Conservation (phyloP, 2,329 filamentous ascomycete species). For the Fusarium sp. region DNA sequence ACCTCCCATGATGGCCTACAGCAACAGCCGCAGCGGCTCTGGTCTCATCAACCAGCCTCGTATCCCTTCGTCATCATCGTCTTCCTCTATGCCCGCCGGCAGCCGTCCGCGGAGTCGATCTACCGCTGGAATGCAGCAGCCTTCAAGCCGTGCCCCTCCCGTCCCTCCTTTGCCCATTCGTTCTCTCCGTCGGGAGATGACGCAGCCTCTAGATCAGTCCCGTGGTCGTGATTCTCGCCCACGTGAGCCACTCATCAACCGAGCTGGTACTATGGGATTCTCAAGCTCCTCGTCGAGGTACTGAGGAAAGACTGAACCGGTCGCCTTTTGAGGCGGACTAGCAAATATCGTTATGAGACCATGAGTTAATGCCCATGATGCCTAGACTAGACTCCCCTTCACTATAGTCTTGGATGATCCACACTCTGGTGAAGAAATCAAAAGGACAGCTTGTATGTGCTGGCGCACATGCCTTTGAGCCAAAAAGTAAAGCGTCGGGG, state of each 20-base stretch:
- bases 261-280: conserved; percentile 40
- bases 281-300: conserved; percentile 22
- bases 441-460: neutral
- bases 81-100: conserved; percentile 22
- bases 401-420: neutral
- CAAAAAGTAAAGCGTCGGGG: neutral
- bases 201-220: conserved; percentile 32
- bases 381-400: conserved; percentile 9
- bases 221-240: conserved; percentile 44
- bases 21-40: conserved; percentile 20
- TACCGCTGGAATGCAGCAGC: conserved; percentile 30
- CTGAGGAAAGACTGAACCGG: conserved; percentile 7
- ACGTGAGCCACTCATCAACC: conserved; percentile 48
- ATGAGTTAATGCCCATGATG: conserved; percentile 35
- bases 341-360: conserved; percentile 28
- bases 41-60: conserved; percentile 35
- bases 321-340: neutral
- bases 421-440: neutral
- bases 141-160: conserved; percentile 33
- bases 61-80: conserved; percentile 26
- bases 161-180: conserved; percentile 45
- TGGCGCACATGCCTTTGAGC: neutral
- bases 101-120: conserved; percentile 44
- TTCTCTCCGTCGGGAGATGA: conserved; percentile 43
- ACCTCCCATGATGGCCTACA: conserved; percentile 3